Base-by-base conservation (phyloP, 306 rosid genomes). In the Lupinus albus region DNA sequence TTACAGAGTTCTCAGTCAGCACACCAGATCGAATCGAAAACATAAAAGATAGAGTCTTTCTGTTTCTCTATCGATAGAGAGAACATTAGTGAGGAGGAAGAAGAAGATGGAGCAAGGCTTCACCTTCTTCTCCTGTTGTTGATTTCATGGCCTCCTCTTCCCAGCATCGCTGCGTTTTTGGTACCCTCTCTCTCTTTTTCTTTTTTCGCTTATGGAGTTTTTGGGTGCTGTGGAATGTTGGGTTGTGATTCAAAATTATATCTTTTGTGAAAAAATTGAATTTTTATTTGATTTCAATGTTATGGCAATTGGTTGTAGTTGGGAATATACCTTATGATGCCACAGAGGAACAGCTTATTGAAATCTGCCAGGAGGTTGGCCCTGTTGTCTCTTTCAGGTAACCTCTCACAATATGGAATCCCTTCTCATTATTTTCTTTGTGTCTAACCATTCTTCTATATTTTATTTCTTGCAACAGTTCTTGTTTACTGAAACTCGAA, bases 321-420 rank as follows among this genome's bases (percentile, higher is more conserved):
- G 99, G 99, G 68, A 93, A 90, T 72, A 93, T 93, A 68, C 99
- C 97, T 15, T 93, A 93, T 56, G 97, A 93, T 85, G 99, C 99
- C 52, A 82, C 99, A 7, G 96, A 93, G 86, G 97, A 93, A 59
- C 97, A 88, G 91, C 96, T 93, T 44, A 73, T 83, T 60, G 99
- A 93, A 86, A 93, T 90, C 68, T 93, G 97, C 82, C 88, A 82
- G 84, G 99, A 93, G 86, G 97, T 90, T 82, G 99, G 99, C 2
- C 99, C 99, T 78, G 99, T 93, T 32, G 96, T 93, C 15, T 88
- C 96, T 47, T 93, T 93, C 86, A 90, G 99, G 97, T 93, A 58
- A 51, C 30, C 30, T 25, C 4, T 25, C 30, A 25, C 30, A 25
- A 25, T 25, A 25, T 3, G 30, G 30, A 25, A 25, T 4, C 30